phyloP scores from a whole-genome alignment of 208 protist genomes.

The Crithidia mellificae region DNA sequence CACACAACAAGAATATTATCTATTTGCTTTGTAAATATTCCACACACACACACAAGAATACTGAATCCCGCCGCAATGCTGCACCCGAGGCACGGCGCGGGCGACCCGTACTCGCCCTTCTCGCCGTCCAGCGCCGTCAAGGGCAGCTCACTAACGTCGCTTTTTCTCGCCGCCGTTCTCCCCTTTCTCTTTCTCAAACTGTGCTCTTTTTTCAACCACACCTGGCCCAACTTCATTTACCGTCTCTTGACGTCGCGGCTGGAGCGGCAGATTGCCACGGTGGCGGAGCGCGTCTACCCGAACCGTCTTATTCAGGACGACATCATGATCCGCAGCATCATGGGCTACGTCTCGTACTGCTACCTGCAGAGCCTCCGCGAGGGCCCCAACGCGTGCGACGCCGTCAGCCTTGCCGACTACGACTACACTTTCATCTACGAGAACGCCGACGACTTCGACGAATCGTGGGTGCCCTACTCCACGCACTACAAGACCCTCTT shows the following conservation, averaged over 20 bases:
- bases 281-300: slow-evolving; percentile 25
- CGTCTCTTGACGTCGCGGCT: slow-evolving; percentile 23
- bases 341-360: slow-evolving; percentile 36
- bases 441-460: slow-evolving; percentile 15
- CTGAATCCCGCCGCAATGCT: not conserved
- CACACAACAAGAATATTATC: no score
- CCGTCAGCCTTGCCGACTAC: slow-evolving; percentile 26
- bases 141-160: slow-evolving; percentile 24
- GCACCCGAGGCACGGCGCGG: not conserved
- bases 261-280: slow-evolving; percentile 33
- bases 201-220: slow-evolving; percentile 43
- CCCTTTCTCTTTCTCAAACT: slow-evolving; percentile 37
- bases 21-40: no score
- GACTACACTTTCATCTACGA: slow-evolving; percentile 30
- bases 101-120: not conserved
- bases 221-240: slow-evolving; percentile 51
- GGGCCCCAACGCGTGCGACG: slow-evolving; percentile 23
- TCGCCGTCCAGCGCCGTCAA: not conserved
- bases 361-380: slow-evolving; percentile 22
- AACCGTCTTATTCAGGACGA: slow-evolving; percentile 30
- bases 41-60: not conserved
- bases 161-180: slow-evolving; percentile 44
- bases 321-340: slow-evolving; percentile 22
- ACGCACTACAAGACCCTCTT: slow-evolving; percentile 29
- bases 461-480: slow-evolving; percentile 34